These are phyloP conservation scores for Paracoccidioides lutzii DNA, from an alignment of 2,329 filamentous ascomycete species.

Conservation along the genomic window DNA sequence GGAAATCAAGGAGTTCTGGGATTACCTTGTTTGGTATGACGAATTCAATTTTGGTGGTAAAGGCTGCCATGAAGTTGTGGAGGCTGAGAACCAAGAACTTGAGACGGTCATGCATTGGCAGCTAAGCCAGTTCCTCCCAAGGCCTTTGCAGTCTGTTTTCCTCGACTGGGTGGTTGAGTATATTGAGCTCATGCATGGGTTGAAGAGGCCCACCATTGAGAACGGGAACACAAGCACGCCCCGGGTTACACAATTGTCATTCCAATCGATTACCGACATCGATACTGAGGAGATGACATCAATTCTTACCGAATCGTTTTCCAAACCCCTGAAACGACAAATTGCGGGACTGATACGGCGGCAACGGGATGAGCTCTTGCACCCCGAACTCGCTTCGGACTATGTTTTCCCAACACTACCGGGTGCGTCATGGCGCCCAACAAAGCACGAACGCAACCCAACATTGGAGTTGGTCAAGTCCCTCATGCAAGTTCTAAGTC, in stretches of 20 bases:
- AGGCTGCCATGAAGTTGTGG: slow-evolving; percentile 68
- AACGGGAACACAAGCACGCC: slow-evolving; percentile 44
- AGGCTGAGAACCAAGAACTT: slow-evolving; percentile 62
- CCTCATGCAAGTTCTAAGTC: slow-evolving; percentile 78
- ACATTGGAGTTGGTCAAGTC: slow-evolving; percentile 83
- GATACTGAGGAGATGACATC: slow-evolving; percentile 47
- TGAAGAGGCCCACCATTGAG: slow-evolving; percentile 54
- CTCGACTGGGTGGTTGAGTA: slow-evolving; percentile 91
- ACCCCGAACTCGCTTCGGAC: slow-evolving; percentile 75
- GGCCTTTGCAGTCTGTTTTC: slow-evolving; percentile 69
- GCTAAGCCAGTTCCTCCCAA: slow-evolving; percentile 75
- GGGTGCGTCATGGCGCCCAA: slow-evolving; percentile 30
- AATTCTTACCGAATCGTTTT: slow-evolving; percentile 69
- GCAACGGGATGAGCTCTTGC: slow-evolving; percentile 77
- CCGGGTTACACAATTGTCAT: slow-evolving; percentile 48
- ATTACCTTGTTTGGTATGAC: slow-evolving; percentile 97
- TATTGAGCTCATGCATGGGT: slow-evolving; percentile 79
- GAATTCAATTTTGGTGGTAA: slow-evolving; percentile 98
- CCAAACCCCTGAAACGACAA: slow-evolving; percentile 80
- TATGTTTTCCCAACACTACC: slow-evolving; percentile 72
- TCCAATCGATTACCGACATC: slow-evolving; percentile 44
- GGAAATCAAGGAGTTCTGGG: slow-evolving; percentile 98
- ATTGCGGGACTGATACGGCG: slow-evolving; percentile 68
- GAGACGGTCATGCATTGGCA: slow-evolving; percentile 99
- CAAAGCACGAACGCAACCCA: slow-evolving; percentile 55